Percentiles rank a stretch among this genome's conserved stretches.
These are phyloP conservation scores for Zasmidium angulare DNA, from an alignment of 2,329 filamentous ascomycete genomes.

Conservation along the genomic window DNA sequence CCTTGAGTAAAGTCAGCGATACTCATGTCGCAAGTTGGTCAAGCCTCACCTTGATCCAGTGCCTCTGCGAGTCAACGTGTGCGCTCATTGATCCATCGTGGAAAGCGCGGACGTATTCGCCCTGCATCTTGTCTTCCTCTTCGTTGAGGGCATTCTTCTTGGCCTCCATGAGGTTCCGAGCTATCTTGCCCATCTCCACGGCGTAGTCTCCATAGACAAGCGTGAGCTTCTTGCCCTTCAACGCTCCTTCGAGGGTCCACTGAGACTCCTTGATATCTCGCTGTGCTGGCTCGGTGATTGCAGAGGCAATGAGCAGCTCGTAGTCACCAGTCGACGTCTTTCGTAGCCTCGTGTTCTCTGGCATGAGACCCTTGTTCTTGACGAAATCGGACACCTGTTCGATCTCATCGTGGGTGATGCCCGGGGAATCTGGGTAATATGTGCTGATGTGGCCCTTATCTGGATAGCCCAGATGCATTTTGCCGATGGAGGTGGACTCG, in stretches of 20 bases:
- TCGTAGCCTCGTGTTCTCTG: conserved; percentile 51
- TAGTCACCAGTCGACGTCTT: conserved; percentile 46
- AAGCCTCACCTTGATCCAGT: conserved; percentile 48
- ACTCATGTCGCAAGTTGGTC: no score
- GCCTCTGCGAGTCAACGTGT: conserved; percentile 52
- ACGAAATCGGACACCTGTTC: conserved; percentile 47
- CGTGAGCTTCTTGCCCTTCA: conserved; percentile 47
- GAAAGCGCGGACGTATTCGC: conserved; percentile 52
- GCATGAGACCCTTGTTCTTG: conserved; percentile 47
- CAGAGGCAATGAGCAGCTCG: conserved; percentile 51
- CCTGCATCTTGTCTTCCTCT: conserved; percentile 45
- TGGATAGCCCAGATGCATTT: conserved; percentile 52
- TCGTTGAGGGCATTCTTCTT: conserved; percentile 49
- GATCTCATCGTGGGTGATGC: conserved; percentile 51
- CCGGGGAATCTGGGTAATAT: conserved; percentile 51
- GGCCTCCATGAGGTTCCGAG: conserved; percentile 47
- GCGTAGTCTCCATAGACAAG: conserved; percentile 49
- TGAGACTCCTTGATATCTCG: conserved; percentile 46
- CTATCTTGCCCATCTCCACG: conserved; percentile 48
- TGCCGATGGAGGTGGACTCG: conserved; percentile 41
- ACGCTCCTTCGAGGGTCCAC: conserved; percentile 44
- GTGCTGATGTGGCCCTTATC: conserved; percentile 49
- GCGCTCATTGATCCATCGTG: conserved; percentile 50
- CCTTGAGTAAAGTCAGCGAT: conserved; percentile 35
- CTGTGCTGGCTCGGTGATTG: conserved; percentile 39